These are phyloP conservation scores for Mesembryanthemum crystallinum DNA, from an alignment of 148 eudicot genomes.

Conservation along the genomic window DNA sequence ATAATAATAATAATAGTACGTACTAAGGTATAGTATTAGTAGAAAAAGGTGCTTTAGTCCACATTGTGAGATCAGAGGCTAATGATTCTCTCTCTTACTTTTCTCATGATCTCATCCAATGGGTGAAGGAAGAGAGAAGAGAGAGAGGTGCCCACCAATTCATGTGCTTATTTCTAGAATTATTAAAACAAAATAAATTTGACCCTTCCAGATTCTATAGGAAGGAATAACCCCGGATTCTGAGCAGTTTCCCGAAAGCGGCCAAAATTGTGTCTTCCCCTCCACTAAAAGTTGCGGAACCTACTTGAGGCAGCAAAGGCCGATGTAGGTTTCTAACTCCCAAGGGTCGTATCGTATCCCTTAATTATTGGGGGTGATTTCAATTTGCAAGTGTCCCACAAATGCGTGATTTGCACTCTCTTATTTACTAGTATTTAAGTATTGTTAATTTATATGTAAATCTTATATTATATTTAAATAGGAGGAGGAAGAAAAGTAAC, in stretches of 20 bases:
- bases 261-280: not conserved
- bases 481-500: conserved; percentile 97
- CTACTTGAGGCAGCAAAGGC: conserved; percentile 21
- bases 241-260: not conserved
- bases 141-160: not conserved
- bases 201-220: not conserved
- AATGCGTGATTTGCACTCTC: too few species aligned
- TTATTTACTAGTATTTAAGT: too few species aligned
- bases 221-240: not conserved
- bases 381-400: too few species aligned
- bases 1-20: too few species aligned
- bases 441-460: too few species aligned
- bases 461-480: conserved; percentile 12
- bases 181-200: too few species aligned
- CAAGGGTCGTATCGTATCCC: conserved; percentile 23
- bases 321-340: not conserved
- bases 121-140: not conserved
- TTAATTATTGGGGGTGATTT: too few species aligned
- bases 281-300: not conserved
- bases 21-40: not conserved
- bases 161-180: conserved; percentile 7
- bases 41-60: not conserved
- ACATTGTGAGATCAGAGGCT: conserved; percentile 4
- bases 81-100: too few species aligned
- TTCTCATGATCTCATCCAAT: too few species aligned